Percentiles rank a stretch among this genome's conserved stretches.
These are phyloP conservation scores for Gnomoniopsis smithogilvyi DNA, from an alignment of 2,329 filamentous ascomycete genomes.

Conservation along the genomic window DNA sequence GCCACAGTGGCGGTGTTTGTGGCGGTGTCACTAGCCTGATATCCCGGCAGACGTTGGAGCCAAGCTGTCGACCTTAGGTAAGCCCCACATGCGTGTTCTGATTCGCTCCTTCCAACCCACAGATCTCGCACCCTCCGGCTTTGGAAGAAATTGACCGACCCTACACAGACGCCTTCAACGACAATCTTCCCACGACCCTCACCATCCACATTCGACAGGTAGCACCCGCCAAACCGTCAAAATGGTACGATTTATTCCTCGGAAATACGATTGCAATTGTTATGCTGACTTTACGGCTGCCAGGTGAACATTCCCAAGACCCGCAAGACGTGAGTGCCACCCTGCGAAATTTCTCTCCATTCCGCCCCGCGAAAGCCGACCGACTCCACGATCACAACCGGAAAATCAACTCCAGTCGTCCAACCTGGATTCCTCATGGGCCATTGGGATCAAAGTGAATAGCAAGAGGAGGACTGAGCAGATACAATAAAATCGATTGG, in stretches of 20 bases:
- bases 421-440: background rate
- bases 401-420: background rate
- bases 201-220: constrained; percentile 17
- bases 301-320: constrained; percentile 99
- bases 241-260: constrained; percentile 12
- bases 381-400: background rate
- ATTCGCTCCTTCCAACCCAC: background rate
- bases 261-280: background rate
- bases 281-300: constrained; percentile 4
- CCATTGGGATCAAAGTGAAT: background rate
- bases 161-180: background rate
- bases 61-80: no score
- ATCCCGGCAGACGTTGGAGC: no score
- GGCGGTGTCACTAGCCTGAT: no score
- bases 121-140: background rate
- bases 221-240: constrained; percentile 17
- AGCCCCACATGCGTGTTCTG: background rate
- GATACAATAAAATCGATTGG: constrained; percentile 42
- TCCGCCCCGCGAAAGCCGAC: constrained; percentile 74
- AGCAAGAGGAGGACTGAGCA: background rate
- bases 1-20: no score
- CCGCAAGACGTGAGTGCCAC: constrained; percentile 71
- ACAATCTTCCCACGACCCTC: constrained; percentile 10
- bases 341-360: constrained; percentile 75
- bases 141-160: constrained; percentile 8